Percentiles rank a stretch among this genome's conserved stretches.
phyloP scores from a whole-genome alignment of 2,329 filamentous ascomycete genomes.

The Alternaria infectoria region DNA sequence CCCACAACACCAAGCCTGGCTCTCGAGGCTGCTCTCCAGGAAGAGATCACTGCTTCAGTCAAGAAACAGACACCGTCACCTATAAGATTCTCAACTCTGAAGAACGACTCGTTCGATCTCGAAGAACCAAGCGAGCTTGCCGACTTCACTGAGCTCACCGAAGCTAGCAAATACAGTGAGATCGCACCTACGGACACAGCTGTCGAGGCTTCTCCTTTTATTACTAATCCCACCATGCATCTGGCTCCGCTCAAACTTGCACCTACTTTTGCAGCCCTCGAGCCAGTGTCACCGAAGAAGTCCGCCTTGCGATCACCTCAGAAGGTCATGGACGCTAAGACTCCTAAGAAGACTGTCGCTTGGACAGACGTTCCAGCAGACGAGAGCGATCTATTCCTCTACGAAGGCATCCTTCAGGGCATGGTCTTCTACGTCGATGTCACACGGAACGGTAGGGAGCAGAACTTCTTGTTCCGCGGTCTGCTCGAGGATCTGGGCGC shows the following conservation, averaged over 20 bases:
- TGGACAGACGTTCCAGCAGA: slow-evolving; percentile 33
- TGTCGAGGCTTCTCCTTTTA: slow-evolving; percentile 12
- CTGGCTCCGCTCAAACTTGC: slow-evolving; percentile 24
- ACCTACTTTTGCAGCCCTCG: slow-evolving; percentile 12
- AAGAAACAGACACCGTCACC: slow-evolving; percentile 36
- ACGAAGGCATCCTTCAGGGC: slow-evolving; percentile 54
- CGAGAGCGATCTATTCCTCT: slow-evolving; percentile 29
- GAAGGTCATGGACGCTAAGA: slow-evolving; percentile 34
- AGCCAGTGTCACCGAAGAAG: slow-evolving; percentile 33
- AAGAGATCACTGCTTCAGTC: slow-evolving; percentile 32
- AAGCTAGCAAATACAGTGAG: slow-evolving; percentile 20
- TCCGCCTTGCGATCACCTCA: slow-evolving; percentile 47
- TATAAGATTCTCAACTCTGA: slow-evolving; percentile 11
- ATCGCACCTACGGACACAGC: slow-evolving; percentile 18
- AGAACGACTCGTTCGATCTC: slow-evolving; percentile 19
- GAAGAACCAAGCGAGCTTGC: slow-evolving; percentile 14
- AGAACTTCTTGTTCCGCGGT: slow-evolving; percentile 72
- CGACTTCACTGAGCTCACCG: slow-evolving; percentile 21
- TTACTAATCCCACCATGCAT: slow-evolving; percentile 17
- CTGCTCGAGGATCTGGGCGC: slow-evolving; percentile 83
- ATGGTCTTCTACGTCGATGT: slow-evolving; percentile 85
- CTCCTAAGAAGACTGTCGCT: slow-evolving; percentile 48
- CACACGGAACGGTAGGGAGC: slow-evolving; percentile 72
- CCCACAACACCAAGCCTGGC: slow-evolving; percentile 31
- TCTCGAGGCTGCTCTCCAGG: slow-evolving; percentile 34